These are phyloP conservation scores for Xylariaceae sp. DNA, from an alignment of 2,329 filamentous ascomycete genomes.

Conservation along the genomic window DNA sequence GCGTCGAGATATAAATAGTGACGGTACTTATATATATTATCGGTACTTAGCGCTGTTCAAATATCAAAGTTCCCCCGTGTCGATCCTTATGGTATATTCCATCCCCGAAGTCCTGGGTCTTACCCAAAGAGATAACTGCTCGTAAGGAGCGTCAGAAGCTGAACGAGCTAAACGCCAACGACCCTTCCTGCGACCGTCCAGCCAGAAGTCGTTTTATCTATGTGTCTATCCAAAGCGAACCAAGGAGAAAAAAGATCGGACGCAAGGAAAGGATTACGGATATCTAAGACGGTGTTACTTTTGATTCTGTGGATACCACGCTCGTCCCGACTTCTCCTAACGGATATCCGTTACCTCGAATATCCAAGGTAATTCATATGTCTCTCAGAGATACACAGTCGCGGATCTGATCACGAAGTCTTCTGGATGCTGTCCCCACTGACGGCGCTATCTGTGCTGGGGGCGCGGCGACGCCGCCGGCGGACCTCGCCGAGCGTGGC, in stretches of 20 bases:
- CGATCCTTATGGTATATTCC: neutral
- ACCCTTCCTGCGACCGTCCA: neutral
- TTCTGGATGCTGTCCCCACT: slow-evolving; percentile 5
- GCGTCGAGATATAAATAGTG: neutral
- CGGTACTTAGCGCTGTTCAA: neutral
- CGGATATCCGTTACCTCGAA: neutral
- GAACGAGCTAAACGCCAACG: neutral
- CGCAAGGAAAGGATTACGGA: too few relatives aligned
- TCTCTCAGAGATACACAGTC: too few relatives aligned
- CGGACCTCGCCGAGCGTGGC: slow-evolving; percentile 22
- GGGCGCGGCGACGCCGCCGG: neutral
- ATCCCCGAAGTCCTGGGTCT: neutral
- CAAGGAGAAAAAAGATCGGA: neutral
- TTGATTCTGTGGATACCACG: too few relatives aligned
- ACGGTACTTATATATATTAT: neutral
- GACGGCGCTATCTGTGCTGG: neutral
- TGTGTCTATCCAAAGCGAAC: neutral
- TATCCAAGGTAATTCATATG: neutral
- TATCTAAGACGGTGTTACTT: too few relatives aligned
- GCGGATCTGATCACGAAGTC: slow-evolving; percentile 10
- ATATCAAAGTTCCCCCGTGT: neutral
- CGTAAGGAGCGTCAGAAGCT: neutral
- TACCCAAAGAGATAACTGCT: neutral
- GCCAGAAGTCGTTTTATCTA: neutral
- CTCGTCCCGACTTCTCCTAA: too few relatives aligned